These are phyloP conservation scores for Calocera cornea DNA, from an alignment of 768 basidiomycete species.

Conservation along the genomic window DNA sequence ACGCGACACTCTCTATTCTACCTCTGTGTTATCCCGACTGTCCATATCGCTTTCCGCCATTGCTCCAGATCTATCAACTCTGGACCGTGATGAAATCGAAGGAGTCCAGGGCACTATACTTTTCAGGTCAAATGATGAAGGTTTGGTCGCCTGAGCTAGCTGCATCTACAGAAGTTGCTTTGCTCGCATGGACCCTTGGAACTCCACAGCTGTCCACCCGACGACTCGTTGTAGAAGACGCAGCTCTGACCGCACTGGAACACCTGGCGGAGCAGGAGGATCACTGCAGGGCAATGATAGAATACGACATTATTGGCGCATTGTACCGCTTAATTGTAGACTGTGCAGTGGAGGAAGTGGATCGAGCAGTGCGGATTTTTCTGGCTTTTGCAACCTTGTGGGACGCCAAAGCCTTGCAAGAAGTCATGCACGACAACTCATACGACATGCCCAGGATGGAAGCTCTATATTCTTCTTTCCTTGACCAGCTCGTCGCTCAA, in stretches of 20 bases:
- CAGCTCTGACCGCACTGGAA: not conserved
- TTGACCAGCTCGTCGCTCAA: too few relatives aligned
- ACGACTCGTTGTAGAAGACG: not conserved
- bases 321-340: not conserved
- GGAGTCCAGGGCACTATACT: too few relatives aligned
- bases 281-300: not conserved
- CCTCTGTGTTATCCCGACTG: not conserved
- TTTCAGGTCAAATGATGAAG: too few relatives aligned
- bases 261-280: not conserved
- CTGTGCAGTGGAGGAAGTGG: not conserved
- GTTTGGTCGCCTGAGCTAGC: too few relatives aligned
- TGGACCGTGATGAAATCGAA: too few relatives aligned
- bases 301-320: not conserved
- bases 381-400: too few relatives aligned
- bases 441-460: too few relatives aligned
- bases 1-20: not conserved
- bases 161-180: not conserved
- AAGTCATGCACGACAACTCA: too few relatives aligned
- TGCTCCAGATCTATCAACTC: too few relatives aligned
- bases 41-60: not conserved
- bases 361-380: not conserved
- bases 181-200: not conserved
- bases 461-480: too few relatives aligned
- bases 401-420: too few relatives aligned
- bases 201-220: not conserved